Evolutionary conservation across 2,329 filamentous ascomycete genomes (phyloP).

Genomic region (Xylariaceae sp.): DNA sequence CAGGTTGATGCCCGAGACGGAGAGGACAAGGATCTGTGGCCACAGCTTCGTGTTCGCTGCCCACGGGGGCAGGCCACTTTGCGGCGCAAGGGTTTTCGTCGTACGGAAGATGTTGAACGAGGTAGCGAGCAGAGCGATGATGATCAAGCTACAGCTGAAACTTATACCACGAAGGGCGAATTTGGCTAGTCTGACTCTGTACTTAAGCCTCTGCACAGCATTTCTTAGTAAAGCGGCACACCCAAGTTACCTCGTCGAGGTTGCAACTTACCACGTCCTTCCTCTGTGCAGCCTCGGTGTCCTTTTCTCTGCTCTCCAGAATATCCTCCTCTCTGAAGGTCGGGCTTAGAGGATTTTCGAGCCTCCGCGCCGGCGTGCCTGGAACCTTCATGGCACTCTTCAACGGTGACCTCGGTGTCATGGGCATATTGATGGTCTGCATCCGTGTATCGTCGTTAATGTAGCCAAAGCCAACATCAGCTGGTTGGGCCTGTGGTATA

Average conservation of each 20-base stretch:
- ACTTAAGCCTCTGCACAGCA: constrained; percentile 75
- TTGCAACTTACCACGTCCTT: constrained; percentile 70
- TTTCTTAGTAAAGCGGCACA: constrained; percentile 31
- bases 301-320: constrained; percentile 75
- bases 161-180: constrained; percentile 91
- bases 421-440: constrained; percentile 55
- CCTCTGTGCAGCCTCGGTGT: constrained; percentile 80
- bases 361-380: constrained; percentile 67
- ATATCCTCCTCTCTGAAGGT: constrained; percentile 85
- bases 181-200: constrained; percentile 86
- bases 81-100: constrained; percentile 65
- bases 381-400: constrained; percentile 89
- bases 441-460: constrained; percentile 55
- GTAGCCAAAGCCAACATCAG: constrained; percentile 90
- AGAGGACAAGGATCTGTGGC: constrained; percentile 82
- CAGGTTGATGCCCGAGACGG: constrained; percentile 75
- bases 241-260: neutral
- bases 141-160: constrained; percentile 94
- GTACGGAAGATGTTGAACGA: constrained; percentile 90
- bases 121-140: constrained; percentile 83
- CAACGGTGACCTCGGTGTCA: constrained; percentile 70
- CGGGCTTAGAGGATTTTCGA: constrained; percentile 78
- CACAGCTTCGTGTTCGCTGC: constrained; percentile 71
- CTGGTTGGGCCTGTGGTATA: constrained; percentile 63
- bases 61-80: constrained; percentile 84